phyloP scores from a whole-genome alignment of 371 early-diverging fungal genomes.

The Actinomortierella ambigua region DNA sequence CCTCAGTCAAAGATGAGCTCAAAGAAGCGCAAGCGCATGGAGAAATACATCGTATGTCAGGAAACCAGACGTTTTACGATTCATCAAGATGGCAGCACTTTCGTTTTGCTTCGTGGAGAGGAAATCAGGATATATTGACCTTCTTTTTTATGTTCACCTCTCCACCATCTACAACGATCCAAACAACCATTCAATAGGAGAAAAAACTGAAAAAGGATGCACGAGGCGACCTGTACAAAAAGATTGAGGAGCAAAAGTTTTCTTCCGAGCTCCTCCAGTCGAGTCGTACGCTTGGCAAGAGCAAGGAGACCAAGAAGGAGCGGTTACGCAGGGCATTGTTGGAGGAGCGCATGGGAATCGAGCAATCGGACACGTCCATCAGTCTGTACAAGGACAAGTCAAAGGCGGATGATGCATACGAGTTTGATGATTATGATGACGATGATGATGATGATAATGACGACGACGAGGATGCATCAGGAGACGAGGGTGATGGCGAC shows the following conservation, averaged over 20 bases:
- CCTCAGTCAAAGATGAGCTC: constrained; percentile 57
- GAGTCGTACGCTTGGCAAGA: constrained; percentile 75
- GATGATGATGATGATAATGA: constrained; percentile 23
- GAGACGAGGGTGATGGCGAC: constrained; percentile 9
- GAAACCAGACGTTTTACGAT: not conserved
- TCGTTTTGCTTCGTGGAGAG: too few species aligned
- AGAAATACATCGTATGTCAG: constrained; percentile 79
- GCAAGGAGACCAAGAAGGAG: constrained; percentile 74
- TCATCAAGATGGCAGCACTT: not conserved
- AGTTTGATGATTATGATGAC: constrained; percentile 52
- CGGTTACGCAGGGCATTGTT: constrained; percentile 72
- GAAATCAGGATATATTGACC: too few species aligned
- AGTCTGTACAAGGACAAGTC: constrained; percentile 16
- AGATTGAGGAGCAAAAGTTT: constrained; percentile 66
- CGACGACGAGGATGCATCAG: constrained; percentile 14
- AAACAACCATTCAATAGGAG: constrained; percentile 66
- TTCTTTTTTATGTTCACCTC: not conserved
- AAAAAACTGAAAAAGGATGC: constrained; percentile 95
- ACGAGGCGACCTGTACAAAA: constrained; percentile 77
- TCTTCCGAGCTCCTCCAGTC: constrained; percentile 79
- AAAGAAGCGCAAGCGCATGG: constrained; percentile 80
- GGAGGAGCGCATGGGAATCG: constrained; percentile 75
- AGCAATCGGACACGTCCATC: constrained; percentile 51
- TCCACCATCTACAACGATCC: too few species aligned
- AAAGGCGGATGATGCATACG: constrained; percentile 38